Percentiles rank a stretch among this genome's conserved stretches.
phyloP scores from a whole-genome alignment of 805 yeast species.

The Tetrapisispora nanseiensis region DNA sequence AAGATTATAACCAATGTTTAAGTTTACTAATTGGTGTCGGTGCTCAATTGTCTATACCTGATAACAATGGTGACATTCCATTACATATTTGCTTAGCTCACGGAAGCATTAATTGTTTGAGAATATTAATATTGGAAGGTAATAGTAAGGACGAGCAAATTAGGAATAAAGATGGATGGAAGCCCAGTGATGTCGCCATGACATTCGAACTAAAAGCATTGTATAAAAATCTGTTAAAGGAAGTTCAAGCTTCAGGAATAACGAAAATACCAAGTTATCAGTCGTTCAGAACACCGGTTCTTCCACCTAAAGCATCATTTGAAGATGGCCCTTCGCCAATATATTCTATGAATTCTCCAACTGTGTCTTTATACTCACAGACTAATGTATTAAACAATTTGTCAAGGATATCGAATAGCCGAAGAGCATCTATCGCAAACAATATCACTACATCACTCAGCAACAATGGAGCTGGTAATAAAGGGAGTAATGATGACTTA shows the following conservation, averaged over 20 bases:
- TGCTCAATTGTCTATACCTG: constrained; percentile 65
- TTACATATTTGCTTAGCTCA: constrained; percentile 72
- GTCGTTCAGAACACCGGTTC: constrained; percentile 20
- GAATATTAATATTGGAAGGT: constrained; percentile 36
- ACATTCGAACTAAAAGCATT: constrained; percentile 41
- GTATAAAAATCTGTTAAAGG: constrained; percentile 28
- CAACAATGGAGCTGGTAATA: constrained; percentile 2
- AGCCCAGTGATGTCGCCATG: constrained; percentile 50
- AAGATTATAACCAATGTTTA: constrained; percentile 54
- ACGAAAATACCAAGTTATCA: constrained; percentile 15
- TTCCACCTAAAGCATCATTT: constrained; percentile 17
- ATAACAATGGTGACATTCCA: constrained; percentile 70
- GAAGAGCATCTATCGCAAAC: constrained; percentile 15
- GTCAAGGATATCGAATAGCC: constrained; percentile 18
- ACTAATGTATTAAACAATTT: constrained; percentile 11
- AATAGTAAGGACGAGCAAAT: constrained; percentile 38
- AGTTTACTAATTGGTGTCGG: constrained; percentile 60
- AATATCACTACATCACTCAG: neutral
- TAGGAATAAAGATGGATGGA: constrained; percentile 53
- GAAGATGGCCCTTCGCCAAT: constrained; percentile 27
- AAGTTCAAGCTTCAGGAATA: constrained; percentile 10
- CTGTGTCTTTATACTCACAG: constrained; percentile 10
- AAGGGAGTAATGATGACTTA: constrained; percentile 2
- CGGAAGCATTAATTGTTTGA: constrained; percentile 50
- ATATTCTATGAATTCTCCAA: constrained; percentile 18